A percentile compares a stretch with the other conserved stretches of the same genome.
Evolutionary conservation across 208 protist genomes (phyloP).

Genomic region (Naegleria fowleri): DNA sequence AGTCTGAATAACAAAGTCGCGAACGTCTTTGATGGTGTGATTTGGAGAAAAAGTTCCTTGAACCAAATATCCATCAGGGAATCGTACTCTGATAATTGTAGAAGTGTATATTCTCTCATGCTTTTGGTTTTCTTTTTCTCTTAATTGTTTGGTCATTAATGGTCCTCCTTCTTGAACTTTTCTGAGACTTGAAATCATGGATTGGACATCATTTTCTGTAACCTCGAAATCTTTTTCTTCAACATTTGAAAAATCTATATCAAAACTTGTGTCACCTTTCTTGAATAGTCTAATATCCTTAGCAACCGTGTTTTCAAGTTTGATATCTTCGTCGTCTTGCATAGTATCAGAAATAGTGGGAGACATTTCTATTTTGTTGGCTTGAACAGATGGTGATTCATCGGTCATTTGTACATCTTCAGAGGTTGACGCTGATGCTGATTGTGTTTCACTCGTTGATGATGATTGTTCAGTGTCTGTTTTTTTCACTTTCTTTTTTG

Average conservation of each 20-base stretch:
- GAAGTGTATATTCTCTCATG: background rate
- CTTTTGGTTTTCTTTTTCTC: background rate
- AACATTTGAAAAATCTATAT: background rate
- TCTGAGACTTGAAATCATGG: background rate
- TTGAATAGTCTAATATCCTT: background rate
- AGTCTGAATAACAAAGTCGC: background rate
- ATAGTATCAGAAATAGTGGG: background rate
- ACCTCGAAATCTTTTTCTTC: background rate
- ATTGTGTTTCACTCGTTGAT: background rate
- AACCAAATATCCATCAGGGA: background rate
- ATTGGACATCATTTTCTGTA: background rate
- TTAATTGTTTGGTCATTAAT: background rate
- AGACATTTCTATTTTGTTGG: background rate
- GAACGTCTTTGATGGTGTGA: background rate
- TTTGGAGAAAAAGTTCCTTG: background rate
- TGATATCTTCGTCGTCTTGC: background rate
- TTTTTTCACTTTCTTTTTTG: background rate
- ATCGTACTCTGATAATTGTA: background rate
- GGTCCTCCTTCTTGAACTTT: background rate
- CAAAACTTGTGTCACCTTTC: background rate
- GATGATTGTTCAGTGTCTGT: background rate
- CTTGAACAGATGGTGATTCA: background rate
- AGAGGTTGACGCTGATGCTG: no score
- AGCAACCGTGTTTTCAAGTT: slow-evolving; percentile 6
- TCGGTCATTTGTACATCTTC: background rate